Evolutionary conservation across 2,329 filamentous ascomycete species (phyloP).

Genomic region (Rhynchosporium graminicola): DNA sequence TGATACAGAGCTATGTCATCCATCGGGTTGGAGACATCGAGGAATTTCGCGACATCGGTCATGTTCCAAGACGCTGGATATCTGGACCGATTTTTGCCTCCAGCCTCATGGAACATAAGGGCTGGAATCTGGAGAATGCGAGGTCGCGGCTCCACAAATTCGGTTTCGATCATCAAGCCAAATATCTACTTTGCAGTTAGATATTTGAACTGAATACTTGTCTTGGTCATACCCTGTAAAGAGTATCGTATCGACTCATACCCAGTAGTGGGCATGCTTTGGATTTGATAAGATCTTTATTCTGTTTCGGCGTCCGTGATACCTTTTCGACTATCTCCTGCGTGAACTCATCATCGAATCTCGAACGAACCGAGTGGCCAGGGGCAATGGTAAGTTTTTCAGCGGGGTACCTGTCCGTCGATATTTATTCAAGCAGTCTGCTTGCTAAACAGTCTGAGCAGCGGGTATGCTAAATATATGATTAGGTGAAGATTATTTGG

Average conservation of each 20-base stretch:
- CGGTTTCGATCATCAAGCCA: background rate
- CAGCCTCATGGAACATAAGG: background rate
- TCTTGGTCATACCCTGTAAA: too few species aligned
- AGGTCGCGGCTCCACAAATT: background rate
- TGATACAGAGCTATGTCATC: background rate
- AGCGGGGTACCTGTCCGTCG: constrained; percentile 19
- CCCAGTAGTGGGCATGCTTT: too few species aligned
- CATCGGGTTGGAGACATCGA: background rate
- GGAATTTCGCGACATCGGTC: background rate
- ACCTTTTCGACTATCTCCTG: background rate
- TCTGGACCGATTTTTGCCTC: background rate
- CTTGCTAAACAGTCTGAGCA: too few species aligned
- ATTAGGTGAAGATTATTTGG: too few species aligned
- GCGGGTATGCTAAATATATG: too few species aligned
- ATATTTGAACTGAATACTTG: too few species aligned
- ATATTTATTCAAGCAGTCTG: constrained; percentile 10
- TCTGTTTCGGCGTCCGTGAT: background rate
- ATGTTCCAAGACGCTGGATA: background rate
- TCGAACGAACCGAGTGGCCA: constrained; percentile 12
- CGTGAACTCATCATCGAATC: background rate
- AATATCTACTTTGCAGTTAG: background rate
- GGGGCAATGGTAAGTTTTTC: constrained; percentile 12
- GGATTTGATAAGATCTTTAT: too few species aligned
- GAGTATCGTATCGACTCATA: too few species aligned
- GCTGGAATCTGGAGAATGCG: background rate